Conservation (phyloP, 164 flowering plant genomes). For the Cinnamomum chago region DNA sequence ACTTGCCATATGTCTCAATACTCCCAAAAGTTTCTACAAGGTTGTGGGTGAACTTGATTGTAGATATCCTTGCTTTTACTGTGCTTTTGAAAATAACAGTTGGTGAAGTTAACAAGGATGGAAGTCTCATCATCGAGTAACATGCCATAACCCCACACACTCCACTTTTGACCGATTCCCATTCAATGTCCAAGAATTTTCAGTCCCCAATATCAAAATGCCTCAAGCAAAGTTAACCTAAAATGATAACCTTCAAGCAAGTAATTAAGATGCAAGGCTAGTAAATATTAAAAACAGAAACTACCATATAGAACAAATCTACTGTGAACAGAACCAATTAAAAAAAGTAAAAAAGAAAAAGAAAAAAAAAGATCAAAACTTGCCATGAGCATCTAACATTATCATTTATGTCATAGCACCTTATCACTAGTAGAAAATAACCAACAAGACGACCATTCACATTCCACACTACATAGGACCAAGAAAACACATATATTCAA, state of each 20-base stretch:
- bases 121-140: background rate
- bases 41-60: background rate
- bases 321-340: background rate
- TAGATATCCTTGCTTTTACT: background rate
- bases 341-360: too few relatives aligned
- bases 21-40: background rate
- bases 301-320: background rate
- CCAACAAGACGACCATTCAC: background rate
- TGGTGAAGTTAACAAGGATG: background rate
- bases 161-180: background rate
- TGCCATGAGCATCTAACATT: too few relatives aligned
- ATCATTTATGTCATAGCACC: background rate
- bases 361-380: too few relatives aligned
- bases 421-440: too few relatives aligned
- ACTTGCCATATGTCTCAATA: background rate
- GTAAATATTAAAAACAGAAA: background rate
- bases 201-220: background rate
- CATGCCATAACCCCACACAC: background rate
- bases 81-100: background rate
- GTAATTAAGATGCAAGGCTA: background rate
- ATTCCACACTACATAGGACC: background rate
- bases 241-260: background rate
- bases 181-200: background rate
- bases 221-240: background rate
- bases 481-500: background rate